Percentiles rank a stretch among this genome's conserved stretches.
These are phyloP conservation scores for Lachnellula cervina DNA, from an alignment of 2,329 filamentous ascomycete species.

Conservation along the genomic window DNA sequence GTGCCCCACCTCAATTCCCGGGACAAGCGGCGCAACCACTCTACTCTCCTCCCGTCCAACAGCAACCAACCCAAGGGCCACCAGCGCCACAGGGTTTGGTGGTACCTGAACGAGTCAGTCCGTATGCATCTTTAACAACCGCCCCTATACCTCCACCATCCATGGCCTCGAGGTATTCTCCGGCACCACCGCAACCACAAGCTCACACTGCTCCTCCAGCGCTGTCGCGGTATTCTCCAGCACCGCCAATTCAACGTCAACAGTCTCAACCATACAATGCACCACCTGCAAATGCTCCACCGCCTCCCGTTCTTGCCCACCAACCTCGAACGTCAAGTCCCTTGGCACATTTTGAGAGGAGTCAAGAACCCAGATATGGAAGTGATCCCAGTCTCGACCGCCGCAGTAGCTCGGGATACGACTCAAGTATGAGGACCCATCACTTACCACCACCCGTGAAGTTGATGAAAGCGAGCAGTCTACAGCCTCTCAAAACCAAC, in stretches of 20 bases:
- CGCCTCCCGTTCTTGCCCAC: slow-evolving; percentile 47
- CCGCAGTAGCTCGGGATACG: slow-evolving; percentile 47
- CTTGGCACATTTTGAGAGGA: slow-evolving; percentile 57
- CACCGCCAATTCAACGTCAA: slow-evolving; percentile 27
- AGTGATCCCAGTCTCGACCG: slow-evolving; percentile 43
- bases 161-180: slow-evolving; percentile 55
- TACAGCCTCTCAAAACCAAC: slow-evolving; percentile 3
- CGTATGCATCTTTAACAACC: slow-evolving; percentile 29
- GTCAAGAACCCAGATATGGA: slow-evolving; percentile 22
- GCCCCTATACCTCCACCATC: slow-evolving; percentile 24
- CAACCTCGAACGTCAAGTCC: slow-evolving; percentile 63
- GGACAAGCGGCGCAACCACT: slow-evolving; percentile 12
- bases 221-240: slow-evolving; percentile 37
- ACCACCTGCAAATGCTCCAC: slow-evolving; percentile 33
- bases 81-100: slow-evolving; percentile 22
- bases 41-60: slow-evolving; percentile 14
- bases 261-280: slow-evolving; percentile 20
- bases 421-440: slow-evolving; percentile 46
- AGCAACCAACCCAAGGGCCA: slow-evolving; percentile 9
- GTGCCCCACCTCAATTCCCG: slow-evolving; percentile 12
- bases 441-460: slow-evolving; percentile 55
- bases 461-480: slow-evolving; percentile 52
- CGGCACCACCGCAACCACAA: slow-evolving; percentile 40
- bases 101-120: slow-evolving; percentile 29
- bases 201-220: slow-evolving; percentile 37